These are phyloP conservation scores for Grammothele lineata DNA, from an alignment of 768 basidiomycete species.

Conservation along the genomic window DNA sequence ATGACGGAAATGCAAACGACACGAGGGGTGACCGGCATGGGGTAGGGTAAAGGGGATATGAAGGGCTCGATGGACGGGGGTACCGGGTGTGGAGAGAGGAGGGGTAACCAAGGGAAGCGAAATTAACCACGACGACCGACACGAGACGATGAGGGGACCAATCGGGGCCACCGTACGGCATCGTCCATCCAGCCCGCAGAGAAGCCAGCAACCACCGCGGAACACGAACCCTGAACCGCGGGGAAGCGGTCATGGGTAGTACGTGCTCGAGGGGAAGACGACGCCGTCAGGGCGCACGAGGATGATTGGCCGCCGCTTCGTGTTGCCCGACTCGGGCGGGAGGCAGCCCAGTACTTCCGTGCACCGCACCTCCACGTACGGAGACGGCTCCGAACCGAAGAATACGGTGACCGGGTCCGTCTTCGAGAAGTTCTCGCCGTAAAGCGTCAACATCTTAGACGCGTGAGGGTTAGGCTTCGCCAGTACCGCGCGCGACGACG, in stretches of 20 bases:
- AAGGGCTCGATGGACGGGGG: background rate
- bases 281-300: conserved; percentile 83
- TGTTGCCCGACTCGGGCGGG: conserved; percentile 63
- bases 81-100: background rate
- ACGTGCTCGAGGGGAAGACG: conserved; percentile 77
- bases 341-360: conserved; percentile 80
- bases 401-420: conserved; percentile 76
- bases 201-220: no score
- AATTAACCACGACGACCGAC: background rate
- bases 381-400: conserved; percentile 83
- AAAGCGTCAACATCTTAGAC: conserved; percentile 78
- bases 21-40: background rate
- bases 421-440: conserved; percentile 88
- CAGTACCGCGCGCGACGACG: conserved; percentile 60
- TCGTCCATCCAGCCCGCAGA: no score
- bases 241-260: conserved; percentile 60
- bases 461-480: conserved; percentile 76
- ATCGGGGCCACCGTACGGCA: no score
- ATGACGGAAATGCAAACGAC: conserved; percentile 8
- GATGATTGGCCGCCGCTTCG: conserved; percentile 74
- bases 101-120: background rate
- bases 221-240: no score
- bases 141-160: background rate
- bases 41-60: background rate
- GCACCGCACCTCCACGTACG: conserved; percentile 85